Evolutionary conservation across 1,139 yeast genomes (phyloP).

Genomic region (Spathaspora sp.): DNA sequence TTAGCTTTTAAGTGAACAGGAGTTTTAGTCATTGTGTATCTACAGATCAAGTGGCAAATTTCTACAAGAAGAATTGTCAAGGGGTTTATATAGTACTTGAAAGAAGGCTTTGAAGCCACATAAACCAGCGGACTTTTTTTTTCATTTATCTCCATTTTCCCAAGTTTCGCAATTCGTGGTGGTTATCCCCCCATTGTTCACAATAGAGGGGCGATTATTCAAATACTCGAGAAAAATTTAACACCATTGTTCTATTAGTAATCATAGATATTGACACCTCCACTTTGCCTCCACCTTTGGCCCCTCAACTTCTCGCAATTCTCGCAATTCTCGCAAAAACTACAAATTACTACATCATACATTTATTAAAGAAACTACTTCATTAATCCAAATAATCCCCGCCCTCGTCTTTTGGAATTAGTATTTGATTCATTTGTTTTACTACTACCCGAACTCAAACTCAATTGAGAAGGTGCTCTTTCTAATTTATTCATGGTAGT

Average conservation of each 20-base stretch:
- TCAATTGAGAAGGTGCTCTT: slow-evolving; percentile 18
- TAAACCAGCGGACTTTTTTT: neutral
- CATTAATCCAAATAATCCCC: slow-evolving; percentile 12
- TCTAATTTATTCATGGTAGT: slow-evolving; percentile 10
- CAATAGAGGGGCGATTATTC: neutral
- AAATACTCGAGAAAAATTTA: neutral
- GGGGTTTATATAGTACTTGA: neutral
- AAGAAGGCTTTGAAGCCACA: neutral
- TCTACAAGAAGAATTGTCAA: neutral
- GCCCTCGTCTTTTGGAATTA: slow-evolving; percentile 6
- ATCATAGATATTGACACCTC: neutral
- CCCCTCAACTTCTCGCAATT: neutral
- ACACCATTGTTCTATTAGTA: neutral
- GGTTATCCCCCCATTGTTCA: neutral
- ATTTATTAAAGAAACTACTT: slow-evolving; percentile 1
- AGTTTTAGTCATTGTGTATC: neutral
- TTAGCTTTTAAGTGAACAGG: slow-evolving; percentile 1
- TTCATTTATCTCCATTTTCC: neutral
- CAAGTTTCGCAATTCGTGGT: neutral
- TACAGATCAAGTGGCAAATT: neutral
- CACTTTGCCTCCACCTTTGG: neutral
- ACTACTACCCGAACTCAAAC: slow-evolving; percentile 21
- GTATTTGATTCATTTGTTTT: slow-evolving; percentile 11
- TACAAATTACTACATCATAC: neutral
- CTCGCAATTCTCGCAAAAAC: neutral